Base-by-base conservation (phyloP, 2,329 filamentous ascomycete species). In the Aaosphaeria pasadenensis region DNA sequence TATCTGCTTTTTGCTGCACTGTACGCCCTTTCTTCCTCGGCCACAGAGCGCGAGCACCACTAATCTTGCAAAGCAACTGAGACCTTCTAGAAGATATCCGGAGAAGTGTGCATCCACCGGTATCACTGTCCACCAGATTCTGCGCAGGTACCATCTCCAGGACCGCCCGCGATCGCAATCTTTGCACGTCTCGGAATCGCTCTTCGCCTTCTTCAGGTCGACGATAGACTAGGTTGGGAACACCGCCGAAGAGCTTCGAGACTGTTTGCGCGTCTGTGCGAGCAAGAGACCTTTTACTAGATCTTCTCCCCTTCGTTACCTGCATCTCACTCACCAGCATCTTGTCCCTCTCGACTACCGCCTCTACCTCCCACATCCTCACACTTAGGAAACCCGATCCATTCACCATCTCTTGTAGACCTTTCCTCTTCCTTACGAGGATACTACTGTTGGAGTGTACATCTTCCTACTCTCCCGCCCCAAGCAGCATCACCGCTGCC, bases 341-440 rank as follows among this genome's bases (percentile, higher is more conserved):
- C 50, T 64, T 66, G 62, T 70, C 62, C 60, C 56, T 46, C 59
- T 60, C 49, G 43, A 64, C 60, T 58, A 60, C 48, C 58, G 52
- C 51, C 45, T 43, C 46, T 56, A 54, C 58, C 54, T 59, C 53
- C 54, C 54, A 56, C 58, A 62, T 50, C 17, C 17, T 24, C 58
- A 57, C 60, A 58, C 56, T 58, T 58, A 56, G 58, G 59, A 58
- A 57, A 58, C 61, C 60, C 59, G 48, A 57, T 50, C 53, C 55
- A 53, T 51, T 53, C 41, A 42, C 57, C 69, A 72, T 75, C 74
- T 73, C 75, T 67, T 64, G 71, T 78, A 75, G 75, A 78, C 76
- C 70, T 71, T 63, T 69, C 68, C 60, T 70, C 67, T 63, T 60
- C 72, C 60, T 66, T 72, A 71, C 71, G 72, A 70, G 73, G 71